Base-by-base conservation (phyloP, 768 basidiomycete species). In the Termitomyces sp. region DNA sequence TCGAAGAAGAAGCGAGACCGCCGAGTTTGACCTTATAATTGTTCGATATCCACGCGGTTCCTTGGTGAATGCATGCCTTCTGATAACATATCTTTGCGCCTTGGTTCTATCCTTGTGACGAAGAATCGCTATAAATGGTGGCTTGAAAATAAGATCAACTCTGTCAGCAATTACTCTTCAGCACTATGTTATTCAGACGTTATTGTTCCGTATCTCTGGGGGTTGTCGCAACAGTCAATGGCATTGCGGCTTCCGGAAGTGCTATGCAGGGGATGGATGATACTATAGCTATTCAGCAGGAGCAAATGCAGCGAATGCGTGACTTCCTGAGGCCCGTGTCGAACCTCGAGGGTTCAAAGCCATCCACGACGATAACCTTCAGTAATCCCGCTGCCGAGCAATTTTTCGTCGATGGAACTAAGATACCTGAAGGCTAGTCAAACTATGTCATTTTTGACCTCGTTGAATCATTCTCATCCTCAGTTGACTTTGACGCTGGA, bases 401-500 rank as follows among this genome's bases (percentile, higher is more conserved):
- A 53, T 79, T 77, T 58, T 69, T 74, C 19, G 77, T 79, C 5
- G 77, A 78, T 53, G 77, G 77, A 14, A 75, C 73, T 0, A 77
- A 66, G 26, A 71, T 79, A 41, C 76, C 77, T 21, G 72, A 74
- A 51, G 76, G 76, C 72, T 54, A 53, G 58, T 47, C 37, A 38
- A 19, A 11, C 66, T 61, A 65, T 17, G 19, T 19, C n/a, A 28
- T 21, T 24, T 10, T 55, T 14, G 35, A 6, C 15, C 19, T 21
- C 26, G n/a, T 15, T 15, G n/a, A 22, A 43, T 32, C 1, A 41
- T 48, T 19, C 4, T 37, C 22, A 45, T 30, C 61, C n/a, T 64
- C 67, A 62, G 83, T 87, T 15, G 71, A 82, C 54, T 87, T 84
- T 58, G 84, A 87, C 58, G 76, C 85, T 52, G 85, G 86, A 15